These are phyloP conservation scores for Claviceps sp. DNA, from an alignment of 2,329 filamentous ascomycete genomes.

Conservation along the genomic window DNA sequence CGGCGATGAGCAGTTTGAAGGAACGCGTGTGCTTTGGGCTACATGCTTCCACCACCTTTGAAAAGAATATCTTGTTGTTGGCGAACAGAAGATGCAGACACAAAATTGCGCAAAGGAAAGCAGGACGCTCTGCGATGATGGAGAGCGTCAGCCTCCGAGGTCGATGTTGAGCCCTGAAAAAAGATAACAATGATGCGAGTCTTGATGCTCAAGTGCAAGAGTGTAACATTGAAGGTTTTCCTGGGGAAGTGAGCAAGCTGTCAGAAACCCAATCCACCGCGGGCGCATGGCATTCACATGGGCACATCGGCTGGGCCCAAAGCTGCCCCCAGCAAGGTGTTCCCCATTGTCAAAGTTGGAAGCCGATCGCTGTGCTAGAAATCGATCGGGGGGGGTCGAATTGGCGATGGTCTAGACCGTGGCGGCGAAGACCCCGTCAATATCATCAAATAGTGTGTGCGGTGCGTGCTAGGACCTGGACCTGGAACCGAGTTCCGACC, in stretches of 20 bases:
- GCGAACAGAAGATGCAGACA: background rate
- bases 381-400: background rate
- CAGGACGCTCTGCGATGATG: background rate
- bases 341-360: no score
- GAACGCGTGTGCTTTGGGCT: background rate
- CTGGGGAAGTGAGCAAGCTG: background rate
- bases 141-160: background rate
- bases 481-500: no score
- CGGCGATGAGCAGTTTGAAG: background rate
- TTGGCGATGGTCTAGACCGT: background rate
- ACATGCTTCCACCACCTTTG: background rate
- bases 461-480: background rate
- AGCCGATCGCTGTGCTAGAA: background rate
- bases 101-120: background rate
- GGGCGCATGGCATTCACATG: background rate
- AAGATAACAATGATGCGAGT: background rate
- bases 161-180: background rate
- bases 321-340: background rate
- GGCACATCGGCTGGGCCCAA: background rate
- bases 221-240: background rate
- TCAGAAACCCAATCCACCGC: background rate
- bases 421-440: background rate
- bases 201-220: background rate
- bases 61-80: no score
- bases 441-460: background rate